Conservation (phyloP, 331 rosid genomes). For the Stylosanthes scabra region DNA sequence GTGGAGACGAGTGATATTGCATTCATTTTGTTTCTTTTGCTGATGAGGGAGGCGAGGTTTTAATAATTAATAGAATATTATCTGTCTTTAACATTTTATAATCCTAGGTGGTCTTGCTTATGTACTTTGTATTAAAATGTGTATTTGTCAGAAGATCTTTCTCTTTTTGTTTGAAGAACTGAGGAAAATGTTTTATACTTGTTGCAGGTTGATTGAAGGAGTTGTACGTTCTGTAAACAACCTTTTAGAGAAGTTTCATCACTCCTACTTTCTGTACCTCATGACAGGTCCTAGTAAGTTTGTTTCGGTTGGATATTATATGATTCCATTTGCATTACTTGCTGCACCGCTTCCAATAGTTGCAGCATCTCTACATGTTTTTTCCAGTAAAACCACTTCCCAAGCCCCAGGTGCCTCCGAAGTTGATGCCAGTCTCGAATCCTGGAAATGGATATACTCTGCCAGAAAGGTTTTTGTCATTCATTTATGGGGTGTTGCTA, state of each 20-base stretch:
- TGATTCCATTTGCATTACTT: conserved; percentile 89
- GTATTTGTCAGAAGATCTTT: conserved; percentile 8
- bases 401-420: conserved; percentile 48
- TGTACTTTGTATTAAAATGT: conserved; percentile 16
- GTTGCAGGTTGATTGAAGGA: conserved; percentile 91
- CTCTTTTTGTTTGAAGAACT: conserved; percentile 21
- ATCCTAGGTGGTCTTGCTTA: conserved; percentile 2
- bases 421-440: conserved; percentile 44
- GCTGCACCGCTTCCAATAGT: conserved; percentile 87
- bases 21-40: conserved; percentile 26
- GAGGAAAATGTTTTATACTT: conserved; percentile 32
- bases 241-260: conserved; percentile 97
- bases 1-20: conserved; percentile 4
- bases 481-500: conserved; percentile 80
- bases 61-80: conserved; percentile 12
- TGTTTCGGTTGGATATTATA: conserved; percentile 93
- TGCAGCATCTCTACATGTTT: conserved; percentile 77
- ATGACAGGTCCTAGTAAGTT: conserved; percentile 85
- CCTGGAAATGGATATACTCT: conserved; percentile 88
- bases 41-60: conserved; percentile 12
- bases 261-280: conserved; percentile 88
- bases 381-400: conserved; percentile 51
- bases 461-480: conserved; percentile 74
- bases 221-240: conserved; percentile 89
- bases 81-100: conserved; percentile 32